These are phyloP conservation scores for Aspergillus sp. DNA, from an alignment of 2,329 filamentous ascomycete species.

Conservation along the genomic window DNA sequence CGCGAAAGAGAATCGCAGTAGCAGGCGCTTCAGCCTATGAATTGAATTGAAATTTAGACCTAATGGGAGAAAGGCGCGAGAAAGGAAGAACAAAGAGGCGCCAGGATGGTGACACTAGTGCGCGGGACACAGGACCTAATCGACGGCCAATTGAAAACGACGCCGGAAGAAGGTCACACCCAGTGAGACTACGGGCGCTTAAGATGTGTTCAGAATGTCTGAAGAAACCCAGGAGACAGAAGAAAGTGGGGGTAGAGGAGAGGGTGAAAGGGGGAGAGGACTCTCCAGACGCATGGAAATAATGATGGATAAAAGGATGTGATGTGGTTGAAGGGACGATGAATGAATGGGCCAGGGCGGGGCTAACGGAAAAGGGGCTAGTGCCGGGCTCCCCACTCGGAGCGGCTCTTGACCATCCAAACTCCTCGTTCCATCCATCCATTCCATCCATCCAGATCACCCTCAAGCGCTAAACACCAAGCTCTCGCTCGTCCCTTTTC, in stretches of 20 bases:
- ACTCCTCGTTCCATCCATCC: constrained; percentile 20
- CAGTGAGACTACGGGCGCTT: not conserved
- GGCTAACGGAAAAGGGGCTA: constrained; percentile 18
- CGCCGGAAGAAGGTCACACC: not conserved
- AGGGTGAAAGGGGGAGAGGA: not conserved
- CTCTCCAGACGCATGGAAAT: no score
- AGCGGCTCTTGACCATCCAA: constrained; percentile 29
- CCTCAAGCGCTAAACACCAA: no score
- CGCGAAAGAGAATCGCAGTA: no score
- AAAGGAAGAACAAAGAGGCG: not conserved
- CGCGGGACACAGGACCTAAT: not conserved
- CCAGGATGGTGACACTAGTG: not conserved
- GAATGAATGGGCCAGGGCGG: not conserved
- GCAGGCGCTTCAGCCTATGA: no score
- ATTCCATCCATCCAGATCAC: constrained; percentile 18
- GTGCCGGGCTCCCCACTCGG: constrained; percentile 18
- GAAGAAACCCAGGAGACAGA: not conserved
- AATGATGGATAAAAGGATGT: not conserved
- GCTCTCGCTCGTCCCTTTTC: no score
- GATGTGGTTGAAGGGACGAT: no score
- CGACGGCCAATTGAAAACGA: no score
- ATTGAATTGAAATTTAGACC: not conserved
- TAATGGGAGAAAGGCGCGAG: not conserved
- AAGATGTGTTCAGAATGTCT: not conserved
- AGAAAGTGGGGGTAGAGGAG: not conserved